phyloP scores from a whole-genome alignment of 2,329 filamentous ascomycete species.

The Didymellaceae sp. region DNA sequence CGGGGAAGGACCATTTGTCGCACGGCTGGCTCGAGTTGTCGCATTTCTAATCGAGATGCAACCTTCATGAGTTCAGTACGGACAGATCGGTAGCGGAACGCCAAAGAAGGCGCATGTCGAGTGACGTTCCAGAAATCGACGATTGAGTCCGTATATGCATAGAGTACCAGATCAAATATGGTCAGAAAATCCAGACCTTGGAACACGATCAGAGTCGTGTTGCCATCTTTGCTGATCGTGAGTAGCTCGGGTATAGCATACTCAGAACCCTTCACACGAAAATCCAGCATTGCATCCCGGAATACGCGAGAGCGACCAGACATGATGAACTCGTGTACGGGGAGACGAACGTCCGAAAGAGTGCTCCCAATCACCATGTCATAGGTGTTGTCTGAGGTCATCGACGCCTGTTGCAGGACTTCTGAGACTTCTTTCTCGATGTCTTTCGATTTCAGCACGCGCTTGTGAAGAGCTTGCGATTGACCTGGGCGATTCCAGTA shows the following conservation, averaged over 20 bases:
- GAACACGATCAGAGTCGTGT: conserved; percentile 68
- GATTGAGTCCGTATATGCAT: conserved; percentile 78
- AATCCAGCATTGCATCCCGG: conserved; percentile 63
- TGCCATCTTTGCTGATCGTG: conserved; percentile 60
- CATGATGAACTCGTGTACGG: conserved; percentile 83
- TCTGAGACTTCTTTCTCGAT: conserved; percentile 67
- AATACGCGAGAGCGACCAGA: conserved; percentile 75
- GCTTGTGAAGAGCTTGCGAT: conserved; percentile 60
- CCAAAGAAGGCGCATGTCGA: conserved; percentile 67
- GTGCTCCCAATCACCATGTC: conserved; percentile 60
- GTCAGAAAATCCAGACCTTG: conserved; percentile 76
- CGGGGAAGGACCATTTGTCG: conserved; percentile 74
- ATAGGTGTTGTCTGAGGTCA: conserved; percentile 52
- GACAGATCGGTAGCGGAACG: conserved; percentile 78
- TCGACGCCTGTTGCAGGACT: conserved; percentile 46
- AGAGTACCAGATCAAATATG: conserved; percentile 79
- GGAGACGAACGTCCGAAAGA: conserved; percentile 73
- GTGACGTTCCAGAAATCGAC: conserved; percentile 88
- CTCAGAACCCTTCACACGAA: conserved; percentile 61
- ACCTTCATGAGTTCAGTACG: conserved; percentile 86
- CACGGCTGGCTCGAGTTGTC: conserved; percentile 75
- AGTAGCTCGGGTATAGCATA: conserved; percentile 67
- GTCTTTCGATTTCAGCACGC: conserved; percentile 68
- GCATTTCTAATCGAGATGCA: conserved; percentile 73
- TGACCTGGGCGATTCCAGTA: conserved; percentile 59